Base-by-base conservation (phyloP, 164 flowering plant species). In the Magnolia sinica region DNA sequence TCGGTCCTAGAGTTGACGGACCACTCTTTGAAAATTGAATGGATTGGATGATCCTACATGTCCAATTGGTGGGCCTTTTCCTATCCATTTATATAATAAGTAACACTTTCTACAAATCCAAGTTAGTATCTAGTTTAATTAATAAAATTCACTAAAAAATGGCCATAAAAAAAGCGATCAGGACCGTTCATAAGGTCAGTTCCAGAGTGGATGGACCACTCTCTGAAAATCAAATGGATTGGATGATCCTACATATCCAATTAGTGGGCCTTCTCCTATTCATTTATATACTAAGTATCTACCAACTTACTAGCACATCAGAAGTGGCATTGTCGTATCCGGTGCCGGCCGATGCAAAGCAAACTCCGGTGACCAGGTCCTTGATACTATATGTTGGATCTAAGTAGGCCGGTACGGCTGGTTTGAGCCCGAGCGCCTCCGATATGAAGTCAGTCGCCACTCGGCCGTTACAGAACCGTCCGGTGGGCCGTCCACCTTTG, bases 331-430 rank as follows among this genome's bases (percentile, higher is more conserved):
- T 90, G 55, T 91, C 93, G 68, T 83, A 89, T 4, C 93, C 93
- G 64, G 93, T 83, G 45, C 92, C 95, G 0, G 93, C 95, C 0
- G 95, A 91, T 29, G 93, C 95, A 78, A 91, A 91, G 79, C 85
- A 84, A 66, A 91, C 93, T 31, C 93, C 93, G 50, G 87, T 81
- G 49, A 89, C 88, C 61, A 91, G 87, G 59, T 90, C 91, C 7
- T 51, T 23, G 5, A 90, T 90, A 64, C 13, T 71, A 72, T 84
- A 87, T 1, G n/a, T 8, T 0, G 92, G 89, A 84, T 91, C 91
- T 82, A 89, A 83, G 77, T 88, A 91, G 1, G 95, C 89, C 8
- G 92, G 95, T n/a, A 91, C 73, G 0, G 73, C 49, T 14, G 86
- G 85, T 74, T 87, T 88, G 73, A 89, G 24, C 20, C 88, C 87